Percentiles rank a stretch among this genome's conserved stretches.
These are phyloP conservation scores for Ophiostoma tasmaniense DNA, from an alignment of 2,329 filamentous ascomycete genomes.

Conservation along the genomic window DNA sequence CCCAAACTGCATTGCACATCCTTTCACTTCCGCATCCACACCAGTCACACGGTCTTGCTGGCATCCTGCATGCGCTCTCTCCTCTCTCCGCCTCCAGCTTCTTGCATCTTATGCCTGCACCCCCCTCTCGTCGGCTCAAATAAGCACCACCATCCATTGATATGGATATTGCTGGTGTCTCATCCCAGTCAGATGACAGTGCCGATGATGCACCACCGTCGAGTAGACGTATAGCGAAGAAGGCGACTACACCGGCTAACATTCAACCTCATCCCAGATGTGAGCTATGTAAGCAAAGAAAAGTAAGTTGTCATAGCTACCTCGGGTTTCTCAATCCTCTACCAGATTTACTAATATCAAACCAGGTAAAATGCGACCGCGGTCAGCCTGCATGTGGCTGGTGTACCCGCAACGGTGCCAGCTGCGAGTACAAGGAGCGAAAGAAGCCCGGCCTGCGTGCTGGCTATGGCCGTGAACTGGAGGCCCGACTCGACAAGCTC, in stretches of 20 bases:
- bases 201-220: slow-evolving; percentile 8
- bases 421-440: slow-evolving; percentile 60
- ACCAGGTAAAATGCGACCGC: slow-evolving; percentile 64
- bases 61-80: background rate
- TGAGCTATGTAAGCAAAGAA: slow-evolving; percentile 73
- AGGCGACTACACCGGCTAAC: slow-evolving; percentile 6
- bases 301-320: slow-evolving; percentile 42
- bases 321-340: background rate
- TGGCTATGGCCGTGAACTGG: slow-evolving; percentile 63
- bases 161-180: slow-evolving; percentile 3
- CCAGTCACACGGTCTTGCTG: background rate
- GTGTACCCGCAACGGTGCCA: slow-evolving; percentile 55
- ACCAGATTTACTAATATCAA: background rate
- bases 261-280: slow-evolving; percentile 40
- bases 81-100: background rate
- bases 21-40: background rate
- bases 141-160: background rate
- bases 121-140: background rate
- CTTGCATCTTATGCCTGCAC: background rate
- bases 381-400: slow-evolving; percentile 64
- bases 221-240: slow-evolving; percentile 6
- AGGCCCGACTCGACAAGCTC: slow-evolving; percentile 61
- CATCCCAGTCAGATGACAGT: slow-evolving; percentile 16
- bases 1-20: background rate
- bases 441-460: slow-evolving; percentile 59